Evolutionary conservation across 1,284 basidiomycete species (phyloP).

Genomic region (Inonotus obliquus): DNA sequence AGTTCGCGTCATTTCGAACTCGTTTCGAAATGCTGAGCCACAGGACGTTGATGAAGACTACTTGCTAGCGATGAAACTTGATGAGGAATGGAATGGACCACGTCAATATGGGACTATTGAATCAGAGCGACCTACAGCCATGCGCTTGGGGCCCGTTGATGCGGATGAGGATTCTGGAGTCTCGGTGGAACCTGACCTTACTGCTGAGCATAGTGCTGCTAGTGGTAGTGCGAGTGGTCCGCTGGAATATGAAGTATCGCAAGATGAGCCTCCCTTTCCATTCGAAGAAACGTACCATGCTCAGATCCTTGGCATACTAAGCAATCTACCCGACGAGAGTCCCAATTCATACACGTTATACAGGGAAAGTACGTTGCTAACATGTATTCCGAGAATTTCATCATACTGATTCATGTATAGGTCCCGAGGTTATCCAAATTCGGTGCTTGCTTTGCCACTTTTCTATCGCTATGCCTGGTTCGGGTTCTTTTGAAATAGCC

Average conservation of each 20-base stretch:
- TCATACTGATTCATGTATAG: neutral
- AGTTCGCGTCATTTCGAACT: neutral
- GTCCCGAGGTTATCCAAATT: neutral
- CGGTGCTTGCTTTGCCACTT: conserved; percentile 5
- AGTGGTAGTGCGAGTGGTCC: neutral
- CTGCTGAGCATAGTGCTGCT: neutral
- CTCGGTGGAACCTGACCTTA: neutral
- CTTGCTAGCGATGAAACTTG: conserved; percentile 4
- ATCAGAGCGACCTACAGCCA: neutral
- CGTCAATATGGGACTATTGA: neutral
- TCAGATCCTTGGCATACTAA: neutral
- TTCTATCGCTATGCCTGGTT: conserved; percentile 1
- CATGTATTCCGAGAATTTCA: neutral
- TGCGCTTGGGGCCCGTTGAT: neutral
- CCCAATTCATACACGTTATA: neutral
- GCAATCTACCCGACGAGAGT: neutral
- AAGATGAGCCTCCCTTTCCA: neutral
- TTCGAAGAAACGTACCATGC: conserved; percentile 4
- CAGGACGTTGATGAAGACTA: conserved; percentile 7
- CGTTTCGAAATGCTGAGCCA: neutral
- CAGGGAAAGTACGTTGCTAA: neutral
- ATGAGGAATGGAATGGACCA: conserved; percentile 10
- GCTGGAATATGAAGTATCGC: neutral
- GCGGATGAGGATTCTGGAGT: neutral
- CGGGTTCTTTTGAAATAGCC: neutral